These are phyloP conservation scores for Geotrichum fermentans DNA, from an alignment of 1,139 yeast species.

Conservation along the genomic window DNA sequence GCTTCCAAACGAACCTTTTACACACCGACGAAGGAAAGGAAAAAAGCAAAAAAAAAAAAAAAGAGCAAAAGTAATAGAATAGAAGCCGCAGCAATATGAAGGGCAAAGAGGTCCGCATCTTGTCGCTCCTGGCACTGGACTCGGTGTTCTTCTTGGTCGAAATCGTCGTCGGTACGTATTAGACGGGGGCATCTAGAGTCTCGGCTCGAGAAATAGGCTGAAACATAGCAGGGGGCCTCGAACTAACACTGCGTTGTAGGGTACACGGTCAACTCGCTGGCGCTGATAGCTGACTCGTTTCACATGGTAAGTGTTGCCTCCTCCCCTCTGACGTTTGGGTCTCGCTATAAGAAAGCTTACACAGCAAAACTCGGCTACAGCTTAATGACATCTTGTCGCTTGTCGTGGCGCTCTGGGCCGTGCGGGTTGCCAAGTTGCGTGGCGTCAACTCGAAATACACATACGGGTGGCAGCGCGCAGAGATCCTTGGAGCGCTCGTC, in stretches of 20 bases:
- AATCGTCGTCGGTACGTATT: slow-evolving; percentile 46
- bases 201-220: no score
- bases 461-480: slow-evolving; percentile 96
- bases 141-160: slow-evolving; percentile 81
- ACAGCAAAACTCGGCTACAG: background rate
- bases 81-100: slow-evolving; percentile 29
- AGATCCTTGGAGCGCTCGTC: slow-evolving; percentile 89
- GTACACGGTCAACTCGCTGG: slow-evolving; percentile 85
- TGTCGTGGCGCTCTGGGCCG: slow-evolving; percentile 94
- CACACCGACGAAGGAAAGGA: no score
- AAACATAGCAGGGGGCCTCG: background rate
- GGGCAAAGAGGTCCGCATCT: slow-evolving; percentile 69
- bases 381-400: slow-evolving; percentile 88
- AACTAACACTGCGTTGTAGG: slow-evolving; percentile 36
- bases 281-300: slow-evolving; percentile 91
- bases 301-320: slow-evolving; percentile 53
- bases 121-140: slow-evolving; percentile 68
- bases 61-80: no score
- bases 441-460: slow-evolving; percentile 85
- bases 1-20: no score
- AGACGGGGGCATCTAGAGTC: background rate
- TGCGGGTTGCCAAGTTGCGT: slow-evolving; percentile 73
- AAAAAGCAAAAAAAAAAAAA: no score
- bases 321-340: background rate
- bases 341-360: no score